Evolutionary conservation across 495 filamentous ascomycete species (phyloP), one percentile per base, ranked within the genome.

Genomic region (Friedmanniomyces endolithicus): DNA sequence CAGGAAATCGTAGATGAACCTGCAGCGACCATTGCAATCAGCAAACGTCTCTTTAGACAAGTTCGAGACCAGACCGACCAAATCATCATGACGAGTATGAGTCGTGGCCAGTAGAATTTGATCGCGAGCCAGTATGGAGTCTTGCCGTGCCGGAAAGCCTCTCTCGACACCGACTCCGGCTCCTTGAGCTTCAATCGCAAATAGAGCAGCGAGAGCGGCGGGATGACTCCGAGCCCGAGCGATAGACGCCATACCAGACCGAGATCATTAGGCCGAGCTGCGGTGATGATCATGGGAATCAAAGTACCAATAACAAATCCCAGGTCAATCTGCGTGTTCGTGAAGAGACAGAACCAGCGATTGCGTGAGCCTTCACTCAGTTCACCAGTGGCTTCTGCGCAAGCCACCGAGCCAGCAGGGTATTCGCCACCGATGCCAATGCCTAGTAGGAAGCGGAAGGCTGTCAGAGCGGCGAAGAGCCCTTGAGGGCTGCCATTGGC

Each of bases 311-410:
- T 69, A 3, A 92, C 84, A 48, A 86, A 90, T 0, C 83, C 88
- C 23, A 76, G 76, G 65, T 94, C 87, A 56, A 96, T 94, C 72
- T 86, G 82, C 33, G 86, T 77, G 70, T 95, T 95, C 43, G 89
- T 96, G 68, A 94, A 95, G 59, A 94, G 74, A 63, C 94, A 88
- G 68, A 95, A 96, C 87, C 87, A 94, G 20, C 82, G 77, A 63
- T 95, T 90, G 14, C 89, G 72, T 22, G 81, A 81, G n/a, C 89
- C 90, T 9, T 66, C 64, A 66, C 86, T 86, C 55, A 95, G 70
- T 65, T 94, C 87, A 17, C 86, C 86, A 0, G 83, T 88, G 25
- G 83, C 84, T 69, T 96, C 90, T 19, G 88, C 86, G 49, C 80
- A 84, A 0, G 84, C 84, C 4, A 95, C 90, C 50, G 81, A 86